phyloP scores from a whole-genome alignment of 2,329 filamentous ascomycete genomes.

The Trichoderma citrinoviride region DNA sequence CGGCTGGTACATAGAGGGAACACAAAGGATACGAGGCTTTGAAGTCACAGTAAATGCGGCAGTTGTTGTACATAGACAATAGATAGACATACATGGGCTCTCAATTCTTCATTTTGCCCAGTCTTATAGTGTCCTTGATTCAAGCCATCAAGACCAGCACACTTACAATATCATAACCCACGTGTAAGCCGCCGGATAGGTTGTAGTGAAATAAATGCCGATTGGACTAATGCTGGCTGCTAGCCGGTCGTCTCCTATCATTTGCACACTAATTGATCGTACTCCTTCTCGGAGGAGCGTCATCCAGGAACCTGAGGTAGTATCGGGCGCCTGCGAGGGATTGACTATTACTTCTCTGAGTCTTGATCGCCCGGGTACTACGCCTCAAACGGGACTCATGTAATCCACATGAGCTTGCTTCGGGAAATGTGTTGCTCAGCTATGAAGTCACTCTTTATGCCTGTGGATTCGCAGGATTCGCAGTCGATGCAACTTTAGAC shows the following conservation, averaged over 20 bases:
- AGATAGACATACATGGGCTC: background rate
- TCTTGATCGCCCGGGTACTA: background rate
- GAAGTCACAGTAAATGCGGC: background rate
- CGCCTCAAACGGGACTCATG: background rate
- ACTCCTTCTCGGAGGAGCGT: background rate
- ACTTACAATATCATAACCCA: background rate
- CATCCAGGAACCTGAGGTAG: background rate
- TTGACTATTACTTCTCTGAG: background rate
- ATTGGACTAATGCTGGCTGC: background rate
- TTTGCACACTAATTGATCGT: background rate
- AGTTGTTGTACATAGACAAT: background rate
- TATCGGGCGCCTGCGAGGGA: background rate
- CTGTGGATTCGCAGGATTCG: background rate
- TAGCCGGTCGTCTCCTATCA: background rate
- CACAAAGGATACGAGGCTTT: background rate
- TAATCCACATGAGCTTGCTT: background rate
- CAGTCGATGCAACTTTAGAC: background rate
- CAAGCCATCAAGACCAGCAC: background rate
- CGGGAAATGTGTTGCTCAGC: background rate
- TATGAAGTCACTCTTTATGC: background rate
- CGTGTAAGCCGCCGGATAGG: background rate
- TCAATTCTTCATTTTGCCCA: background rate
- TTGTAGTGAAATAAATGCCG: too few species aligned
- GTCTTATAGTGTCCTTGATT: background rate
- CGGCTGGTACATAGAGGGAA: too few species aligned